Evolutionary conservation across 164 flowering plant species (phyloP).

Genomic region (Berberis thunbergii): DNA sequence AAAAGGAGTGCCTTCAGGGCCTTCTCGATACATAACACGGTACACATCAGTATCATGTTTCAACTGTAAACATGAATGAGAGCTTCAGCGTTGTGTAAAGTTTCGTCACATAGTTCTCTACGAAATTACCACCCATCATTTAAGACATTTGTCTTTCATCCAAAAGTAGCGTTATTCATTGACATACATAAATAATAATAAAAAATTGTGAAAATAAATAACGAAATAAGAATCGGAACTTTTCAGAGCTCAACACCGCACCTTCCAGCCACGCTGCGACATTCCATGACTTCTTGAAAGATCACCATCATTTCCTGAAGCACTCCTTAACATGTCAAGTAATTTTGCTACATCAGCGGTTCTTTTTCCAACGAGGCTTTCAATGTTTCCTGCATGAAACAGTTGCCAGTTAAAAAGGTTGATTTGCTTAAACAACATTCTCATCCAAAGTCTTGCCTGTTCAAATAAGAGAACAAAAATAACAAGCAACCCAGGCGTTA

Average conservation of each 20-base stretch:
- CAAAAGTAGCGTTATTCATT: background rate
- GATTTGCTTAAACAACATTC: background rate
- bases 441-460: background rate
- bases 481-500: background rate
- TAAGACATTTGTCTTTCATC: no score
- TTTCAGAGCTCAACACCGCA: slow-evolving; percentile 16
- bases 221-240: background rate
- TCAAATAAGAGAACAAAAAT: background rate
- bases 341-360: slow-evolving; percentile 37
- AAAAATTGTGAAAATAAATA: background rate
- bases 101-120: background rate
- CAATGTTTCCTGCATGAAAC: slow-evolving; percentile 23
- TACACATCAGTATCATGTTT: slow-evolving; percentile 70
- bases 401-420: background rate
- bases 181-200: background rate
- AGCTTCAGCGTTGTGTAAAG: background rate
- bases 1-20: slow-evolving; percentile 71
- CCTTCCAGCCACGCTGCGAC: slow-evolving; percentile 63
- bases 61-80: slow-evolving; percentile 28
- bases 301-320: slow-evolving; percentile 28
- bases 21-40: slow-evolving; percentile 94
- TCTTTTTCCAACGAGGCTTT: slow-evolving; percentile 28
- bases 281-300: slow-evolving; percentile 16
- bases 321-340: slow-evolving; percentile 63
- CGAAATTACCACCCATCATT: background rate